Evolutionary conservation across 2,329 filamentous ascomycete genomes (phyloP).

Genomic region (Clonostachys rosea): DNA sequence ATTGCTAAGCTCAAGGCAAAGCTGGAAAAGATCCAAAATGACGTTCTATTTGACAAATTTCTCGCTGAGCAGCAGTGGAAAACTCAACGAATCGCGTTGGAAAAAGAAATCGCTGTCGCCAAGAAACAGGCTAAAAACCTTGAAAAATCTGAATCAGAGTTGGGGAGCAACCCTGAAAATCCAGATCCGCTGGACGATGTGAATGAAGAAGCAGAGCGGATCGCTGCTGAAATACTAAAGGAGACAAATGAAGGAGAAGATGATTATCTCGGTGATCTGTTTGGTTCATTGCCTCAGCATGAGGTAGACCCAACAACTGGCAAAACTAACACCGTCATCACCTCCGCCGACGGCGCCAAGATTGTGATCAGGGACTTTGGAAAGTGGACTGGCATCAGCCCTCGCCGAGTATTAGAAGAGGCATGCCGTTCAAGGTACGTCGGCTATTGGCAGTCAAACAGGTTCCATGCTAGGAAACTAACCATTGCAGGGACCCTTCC

Average conservation of each 20-base stretch:
- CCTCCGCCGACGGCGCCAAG: slow-evolving; percentile 44
- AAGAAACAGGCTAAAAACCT: slow-evolving; percentile 27
- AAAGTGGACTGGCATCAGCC: slow-evolving; percentile 72
- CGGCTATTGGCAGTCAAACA: no score
- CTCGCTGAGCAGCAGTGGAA: slow-evolving; percentile 65
- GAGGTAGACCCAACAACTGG: slow-evolving; percentile 55
- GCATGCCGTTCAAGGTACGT: slow-evolving; percentile 73
- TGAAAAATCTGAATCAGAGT: slow-evolving; percentile 5
- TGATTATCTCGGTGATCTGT: slow-evolving; percentile 45
- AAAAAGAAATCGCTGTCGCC: slow-evolving; percentile 53
- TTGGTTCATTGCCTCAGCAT: slow-evolving; percentile 55
- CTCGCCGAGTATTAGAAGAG: slow-evolving; percentile 76
- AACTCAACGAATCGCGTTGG: slow-evolving; percentile 50
- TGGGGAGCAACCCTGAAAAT: no score
- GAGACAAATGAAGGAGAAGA: slow-evolving; percentile 45
- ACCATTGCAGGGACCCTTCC: slow-evolving; percentile 55
- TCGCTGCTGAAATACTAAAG: slow-evolving; percentile 54
- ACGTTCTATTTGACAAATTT: slow-evolving; percentile 68
- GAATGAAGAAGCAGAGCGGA: slow-evolving; percentile 50
- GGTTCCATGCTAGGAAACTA: background rate
- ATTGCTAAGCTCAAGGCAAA: slow-evolving; percentile 67
- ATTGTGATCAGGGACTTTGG: slow-evolving; percentile 78
- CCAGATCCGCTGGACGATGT: slow-evolving; percentile 30
- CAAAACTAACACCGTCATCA: slow-evolving; percentile 52
- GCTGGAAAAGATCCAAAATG: slow-evolving; percentile 70